Evolutionary conservation across 2,329 filamentous ascomycete genomes (phyloP).

Genomic region (Colletotrichum horii): DNA sequence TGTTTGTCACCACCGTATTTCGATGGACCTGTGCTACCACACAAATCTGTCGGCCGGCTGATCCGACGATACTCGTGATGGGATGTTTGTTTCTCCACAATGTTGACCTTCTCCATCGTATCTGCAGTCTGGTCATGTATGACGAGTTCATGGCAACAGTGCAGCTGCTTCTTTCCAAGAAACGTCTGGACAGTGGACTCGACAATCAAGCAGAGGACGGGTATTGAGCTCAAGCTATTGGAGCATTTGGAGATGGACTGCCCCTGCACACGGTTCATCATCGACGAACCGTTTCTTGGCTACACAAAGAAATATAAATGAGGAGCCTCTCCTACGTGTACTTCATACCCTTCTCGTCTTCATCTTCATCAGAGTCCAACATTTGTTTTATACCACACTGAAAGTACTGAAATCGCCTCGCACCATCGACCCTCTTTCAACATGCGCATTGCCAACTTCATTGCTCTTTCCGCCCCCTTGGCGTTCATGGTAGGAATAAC

Average conservation of each 20-base stretch:
- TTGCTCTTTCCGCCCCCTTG: not conserved
- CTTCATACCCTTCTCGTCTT: rapidly evolving
- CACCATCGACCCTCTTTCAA: not conserved
- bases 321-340: not conserved
- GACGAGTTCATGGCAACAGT: not conserved
- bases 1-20: not conserved
- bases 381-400: not conserved
- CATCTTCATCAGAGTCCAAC: not conserved
- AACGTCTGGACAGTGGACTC: rapidly evolving
- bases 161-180: not conserved
- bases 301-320: not conserved
- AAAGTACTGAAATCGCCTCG: not conserved
- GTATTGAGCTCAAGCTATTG: not conserved
- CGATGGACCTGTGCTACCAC: not conserved
- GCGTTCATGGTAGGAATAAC: not conserved
- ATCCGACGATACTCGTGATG: not conserved
- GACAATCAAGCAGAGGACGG: not conserved
- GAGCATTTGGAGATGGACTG: not conserved
- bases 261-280: rapidly evolving
- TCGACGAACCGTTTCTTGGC: not conserved
- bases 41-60: not conserved
- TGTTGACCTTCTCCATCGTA: not conserved
- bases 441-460: not conserved
- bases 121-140: not conserved
- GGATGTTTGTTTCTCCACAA: not conserved